Base-by-base conservation (phyloP, 768 basidiomycete species). In the Leccinum obscurum region DNA sequence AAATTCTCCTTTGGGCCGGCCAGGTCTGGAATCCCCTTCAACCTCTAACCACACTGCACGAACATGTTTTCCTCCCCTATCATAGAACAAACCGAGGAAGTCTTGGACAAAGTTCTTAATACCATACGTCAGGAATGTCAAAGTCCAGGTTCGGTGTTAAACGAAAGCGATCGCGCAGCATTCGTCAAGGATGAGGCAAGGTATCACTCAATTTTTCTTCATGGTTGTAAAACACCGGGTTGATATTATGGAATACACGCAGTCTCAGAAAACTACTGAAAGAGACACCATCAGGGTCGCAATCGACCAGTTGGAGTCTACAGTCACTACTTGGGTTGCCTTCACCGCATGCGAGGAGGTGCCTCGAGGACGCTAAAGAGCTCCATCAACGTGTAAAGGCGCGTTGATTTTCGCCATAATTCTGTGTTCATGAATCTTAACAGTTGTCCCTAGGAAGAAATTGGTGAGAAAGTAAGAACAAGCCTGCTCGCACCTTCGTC, bases 21-120 rank as follows among this genome's bases (percentile, higher is more conserved):
- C 32, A 4, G 4, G 8, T 4, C n/a, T 26, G 10, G 32, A 4
- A 32, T 41, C 6, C 28, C 26, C 46, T 8, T 4, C 13, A 32
- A 7, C 26, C 46, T 22, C 13, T 28, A 22, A 48, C 52, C 39
- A 5, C 5, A 26, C 8, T 11, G 20, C 22, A 2, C 26, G 20
- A 24, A 65, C 26, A 68, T 67, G 63, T 26, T 37, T 9, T 62
- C 54, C 20, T 56, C 60, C 28, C 32, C 57, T 26, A 2, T 17
- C 26, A 53, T 24, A 13, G 32, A 41, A 20, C 32, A 57, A 28
- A 37, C 49, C 1, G 54, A 56, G 6, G 26, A 54, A 1, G 1
- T 56, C 3, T 22, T 68, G 9, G 32, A 61, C 0, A 52, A 61
- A 0, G 28, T 59, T n/a, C 54, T 17, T n/a, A 6, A 8, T 1